Evolutionary conservation across 2,329 filamentous ascomycete genomes (phyloP), one percentile per base, ranked within the genome.

Genomic region (Penicillium corylophilum): DNA sequence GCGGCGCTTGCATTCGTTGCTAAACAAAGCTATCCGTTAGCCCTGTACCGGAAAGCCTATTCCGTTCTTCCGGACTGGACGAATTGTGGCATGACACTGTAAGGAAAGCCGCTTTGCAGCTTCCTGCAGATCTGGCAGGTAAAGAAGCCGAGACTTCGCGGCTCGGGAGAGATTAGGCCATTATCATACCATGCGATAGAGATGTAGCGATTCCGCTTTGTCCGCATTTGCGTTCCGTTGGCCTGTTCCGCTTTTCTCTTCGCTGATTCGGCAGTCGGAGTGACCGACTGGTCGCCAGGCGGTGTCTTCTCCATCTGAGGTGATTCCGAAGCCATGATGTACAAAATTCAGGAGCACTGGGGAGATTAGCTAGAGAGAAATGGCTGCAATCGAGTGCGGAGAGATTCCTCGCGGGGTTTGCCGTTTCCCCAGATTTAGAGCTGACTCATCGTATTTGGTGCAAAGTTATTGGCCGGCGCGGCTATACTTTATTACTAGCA

Each of bases 161-260:
- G 20, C 41, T 44, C 16, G 48, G 38, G 41, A 43, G 48, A 56
- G 53, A 46, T 59, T 54, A 56, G 49, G 44, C 50, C 51, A 59
- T 35, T 52, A 53, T 67, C 76, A 66, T 74, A 84, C 81, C 83
- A 86, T 46, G 83, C 83, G 60, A 86, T 85, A 24, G 82, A 85
- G 59, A 86, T 85, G 69, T 86, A 86, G 59, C 83, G 79, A 72
- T 85, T 86, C 67, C 83, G 78, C 75, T 86, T 85, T 59, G 82
- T 77, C 59, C 82, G 77, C 59, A 77, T 77, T 50, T 79, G 79
- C 15, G 74, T 73, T 71, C 72, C 73, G 70, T 70, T 72, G 59
- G 61, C 55, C 46, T 67, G 67, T 68, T 74, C 73, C 65, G 71
- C 71, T 57, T 73, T 74, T 62, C 73, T 68, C 66, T 75, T 76